Evolutionary conservation across 805 yeast genomes (phyloP), one percentile per base, ranked within the genome.

Genomic region (Wickerhamiella sergipiensis): DNA sequence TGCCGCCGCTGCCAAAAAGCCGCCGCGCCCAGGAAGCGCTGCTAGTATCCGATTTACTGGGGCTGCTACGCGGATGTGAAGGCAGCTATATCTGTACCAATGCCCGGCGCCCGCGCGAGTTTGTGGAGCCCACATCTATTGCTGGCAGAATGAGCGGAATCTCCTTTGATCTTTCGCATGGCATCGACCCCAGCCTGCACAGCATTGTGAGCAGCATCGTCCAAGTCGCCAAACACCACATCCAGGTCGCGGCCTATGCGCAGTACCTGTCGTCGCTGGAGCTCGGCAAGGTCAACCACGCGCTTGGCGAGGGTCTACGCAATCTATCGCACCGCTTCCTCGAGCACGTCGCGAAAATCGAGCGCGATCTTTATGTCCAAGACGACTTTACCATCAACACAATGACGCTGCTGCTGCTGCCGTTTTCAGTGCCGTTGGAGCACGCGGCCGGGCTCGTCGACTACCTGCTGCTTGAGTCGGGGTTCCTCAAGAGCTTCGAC

Each of bases 271-370:
- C 80, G 55, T 68, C 69, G 23, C 68, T 70, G 4, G 60, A 62
- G 21, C 79, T 76, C 61, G 98, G 98, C 0, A 74, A 76, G 49
- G 81, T 84, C 1, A 72, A 83, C 50, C 95, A 88, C 57, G 75
- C 84, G 3, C 67, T 92, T 6, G 85, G 92, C 53, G 72, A 67
- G 49, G 78, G 78, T 42, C 72, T 88, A 2, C 65, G 81, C 39
- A 57, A 61, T 1, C 67, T 75, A 47, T 58, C 80, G 51, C 61
- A 67, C 45, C 63, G 65, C 31, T 62, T 65, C 38, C 46, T 63
- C 36, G 51, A 54, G 23, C 54, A 58, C 10, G 54, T 66, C 17
- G 55, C 63, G 15, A 62, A 66, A 7, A 57, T 83, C n/a, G 88
- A 83, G 56, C 62, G 67, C n/a, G 74, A 74, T 44, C 78, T 78